Evolutionary conservation across 257 asterid genomes (phyloP).

Genomic region (Galeopsis tetrahit): DNA sequence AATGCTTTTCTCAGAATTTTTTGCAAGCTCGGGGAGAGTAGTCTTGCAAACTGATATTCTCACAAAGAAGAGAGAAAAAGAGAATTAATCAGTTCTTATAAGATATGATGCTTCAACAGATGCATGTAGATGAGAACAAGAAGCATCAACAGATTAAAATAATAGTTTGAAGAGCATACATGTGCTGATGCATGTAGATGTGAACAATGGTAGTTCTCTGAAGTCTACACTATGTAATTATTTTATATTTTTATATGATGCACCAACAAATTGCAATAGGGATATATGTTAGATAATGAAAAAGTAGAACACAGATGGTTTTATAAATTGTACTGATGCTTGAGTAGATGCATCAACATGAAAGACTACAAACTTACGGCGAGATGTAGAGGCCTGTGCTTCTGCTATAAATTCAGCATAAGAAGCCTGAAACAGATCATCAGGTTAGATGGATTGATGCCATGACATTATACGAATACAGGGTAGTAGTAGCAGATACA

Average conservation of each 20-base stretch:
- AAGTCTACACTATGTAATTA: slow-evolving; percentile 7
- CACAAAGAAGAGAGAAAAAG: slow-evolving; percentile 7
- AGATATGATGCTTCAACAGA: slow-evolving; percentile 5
- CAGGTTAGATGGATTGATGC: slow-evolving; percentile 35
- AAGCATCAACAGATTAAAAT: neutral
- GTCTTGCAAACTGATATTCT: slow-evolving; percentile 65
- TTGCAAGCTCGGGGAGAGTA: slow-evolving; percentile 71
- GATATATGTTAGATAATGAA: neutral
- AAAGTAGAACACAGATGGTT: neutral
- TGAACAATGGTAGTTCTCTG: neutral
- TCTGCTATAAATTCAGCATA: slow-evolving; percentile 69
- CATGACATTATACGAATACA: slow-evolving; percentile 19
- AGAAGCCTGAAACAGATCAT: slow-evolving; percentile 63
- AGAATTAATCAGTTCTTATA: slow-evolving; percentile 2
- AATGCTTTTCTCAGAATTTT: slow-evolving; percentile 66
- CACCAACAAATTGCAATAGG: slow-evolving; percentile 4
- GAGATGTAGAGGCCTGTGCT: slow-evolving; percentile 73
- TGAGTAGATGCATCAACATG: slow-evolving; percentile 2
- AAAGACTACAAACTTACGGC: slow-evolving; percentile 56
- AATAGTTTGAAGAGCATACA: neutral
- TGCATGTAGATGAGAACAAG: neutral
- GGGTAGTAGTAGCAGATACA: slow-evolving; percentile 11
- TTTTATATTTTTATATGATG: neutral
- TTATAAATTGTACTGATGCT: neutral
- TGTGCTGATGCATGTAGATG: neutral